phyloP scores from a whole-genome alignment of 495 filamentous ascomycete species.

The Bacidia gigantensis region DNA sequence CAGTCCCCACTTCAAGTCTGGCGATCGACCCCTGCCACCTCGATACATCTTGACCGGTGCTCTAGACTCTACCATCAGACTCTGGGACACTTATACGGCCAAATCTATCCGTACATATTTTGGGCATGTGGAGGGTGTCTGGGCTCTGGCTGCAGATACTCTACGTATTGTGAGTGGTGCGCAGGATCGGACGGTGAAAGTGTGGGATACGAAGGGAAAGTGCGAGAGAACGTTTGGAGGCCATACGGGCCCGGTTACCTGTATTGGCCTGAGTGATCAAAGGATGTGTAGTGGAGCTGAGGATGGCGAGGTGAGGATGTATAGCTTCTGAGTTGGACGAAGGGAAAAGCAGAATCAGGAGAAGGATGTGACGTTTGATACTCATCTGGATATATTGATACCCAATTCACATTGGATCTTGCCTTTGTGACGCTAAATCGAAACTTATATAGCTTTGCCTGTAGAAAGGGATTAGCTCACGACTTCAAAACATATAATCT shows the following conservation, averaged over 20 bases:
- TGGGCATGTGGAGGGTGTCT: conserved; percentile 90
- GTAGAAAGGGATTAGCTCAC: too few relatives aligned
- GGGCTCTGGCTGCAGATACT: conserved; percentile 85
- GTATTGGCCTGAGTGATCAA: conserved; percentile 77
- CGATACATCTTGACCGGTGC: conserved; percentile 85
- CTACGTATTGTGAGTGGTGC: conserved; percentile 78
- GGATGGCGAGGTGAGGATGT: conserved; percentile 79
- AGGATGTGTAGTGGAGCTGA: conserved; percentile 82
- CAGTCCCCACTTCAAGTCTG: conserved; percentile 36
- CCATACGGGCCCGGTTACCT: conserved; percentile 81
- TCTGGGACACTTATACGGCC: conserved; percentile 82
- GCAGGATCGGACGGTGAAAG: conserved; percentile 89
- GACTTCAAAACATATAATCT: too few relatives aligned
- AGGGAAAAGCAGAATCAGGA: neutral
- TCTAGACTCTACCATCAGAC: conserved; percentile 77
- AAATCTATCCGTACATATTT: conserved; percentile 83
- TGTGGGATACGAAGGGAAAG: conserved; percentile 87
- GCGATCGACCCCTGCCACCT: conserved; percentile 55
- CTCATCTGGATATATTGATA: too few relatives aligned
- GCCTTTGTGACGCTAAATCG: too few relatives aligned
- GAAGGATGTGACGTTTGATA: too few relatives aligned
- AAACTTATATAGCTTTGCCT: too few relatives aligned
- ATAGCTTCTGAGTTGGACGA: conserved; percentile 43
- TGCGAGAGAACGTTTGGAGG: conserved; percentile 86
- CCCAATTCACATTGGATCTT: too few relatives aligned